A percentile compares a stretch with the other conserved stretches of the same genome.
phyloP scores from a whole-genome alignment of 768 basidiomycete genomes.

The Chalciporus pseudorubinellus region DNA sequence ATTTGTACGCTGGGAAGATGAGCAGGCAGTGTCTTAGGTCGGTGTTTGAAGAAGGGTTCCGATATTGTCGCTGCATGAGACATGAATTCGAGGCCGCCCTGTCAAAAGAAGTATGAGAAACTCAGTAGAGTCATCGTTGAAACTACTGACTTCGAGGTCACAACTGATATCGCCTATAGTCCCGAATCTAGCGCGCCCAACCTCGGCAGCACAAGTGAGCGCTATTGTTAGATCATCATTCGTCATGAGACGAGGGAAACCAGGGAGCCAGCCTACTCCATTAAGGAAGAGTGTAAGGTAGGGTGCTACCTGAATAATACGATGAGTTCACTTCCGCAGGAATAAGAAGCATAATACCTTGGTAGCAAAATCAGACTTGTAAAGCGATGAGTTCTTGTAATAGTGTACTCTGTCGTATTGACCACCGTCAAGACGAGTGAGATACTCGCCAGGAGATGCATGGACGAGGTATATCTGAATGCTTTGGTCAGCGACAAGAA shows the following conservation, averaged over 20 bases:
- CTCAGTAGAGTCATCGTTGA: neutral
- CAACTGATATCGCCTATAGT: constrained; percentile 88
- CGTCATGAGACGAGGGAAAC: constrained; percentile 77
- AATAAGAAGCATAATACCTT: constrained; percentile 43
- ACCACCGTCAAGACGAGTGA: constrained; percentile 54
- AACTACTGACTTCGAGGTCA: constrained; percentile 62
- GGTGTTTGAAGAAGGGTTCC: constrained; percentile 62
- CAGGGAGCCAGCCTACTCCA: constrained; percentile 79
- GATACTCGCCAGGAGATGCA: constrained; percentile 65
- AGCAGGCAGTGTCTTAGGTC: constrained; percentile 39
- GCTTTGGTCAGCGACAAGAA: neutral
- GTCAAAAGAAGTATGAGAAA: neutral
- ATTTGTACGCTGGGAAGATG: constrained; percentile 63
- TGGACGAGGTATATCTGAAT: constrained; percentile 75
- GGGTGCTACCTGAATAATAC: constrained; percentile 64
- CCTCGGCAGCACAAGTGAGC: constrained; percentile 44
- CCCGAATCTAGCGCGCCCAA: constrained; percentile 57
- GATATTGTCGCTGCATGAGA: constrained; percentile 74
- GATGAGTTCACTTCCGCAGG: neutral
- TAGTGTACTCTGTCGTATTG: constrained; percentile 67
- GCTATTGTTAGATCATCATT: constrained; percentile 56
- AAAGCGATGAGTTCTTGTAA: constrained; percentile 66
- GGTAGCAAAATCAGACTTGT: constrained; percentile 64
- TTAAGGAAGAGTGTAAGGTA: constrained; percentile 84
- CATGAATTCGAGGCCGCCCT: constrained; percentile 88